Evolutionary conservation across 1,139 yeast genomes (phyloP), one percentile per base, ranked within the genome.

Genomic region (Suhomyces choctaworum): DNA sequence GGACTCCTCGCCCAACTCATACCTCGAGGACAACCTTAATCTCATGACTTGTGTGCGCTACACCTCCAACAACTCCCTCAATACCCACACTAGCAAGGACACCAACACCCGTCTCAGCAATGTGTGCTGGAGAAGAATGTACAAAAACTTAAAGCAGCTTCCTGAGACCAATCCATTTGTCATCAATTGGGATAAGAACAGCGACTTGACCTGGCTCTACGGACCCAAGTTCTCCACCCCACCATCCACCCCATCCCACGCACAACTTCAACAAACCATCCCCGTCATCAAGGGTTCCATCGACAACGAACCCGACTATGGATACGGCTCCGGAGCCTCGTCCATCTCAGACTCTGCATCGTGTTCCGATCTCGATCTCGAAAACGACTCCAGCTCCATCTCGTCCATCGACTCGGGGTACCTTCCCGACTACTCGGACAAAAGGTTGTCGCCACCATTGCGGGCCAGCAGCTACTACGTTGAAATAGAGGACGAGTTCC

Each of bases 181-280:
- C 16, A 69, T 70, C 27, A 69, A 70, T 45, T 70, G 76, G 76
- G 62, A 65, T 42, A 70, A 70, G 45, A 57, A 55, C 35, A 63
- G 66, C 40, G 76, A 70, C 42, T 58, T 67, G 32, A 70, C 73
- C 10, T 69, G 74, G 75, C 60, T 70, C 40, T 70, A 63, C 42
- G 76, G 75, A 1, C 76, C 76, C 21, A 63, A 64, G 43, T 58
- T 56, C 29, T 48, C 40, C 19, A 11, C 24, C 20, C 27, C 9
- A 14, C 16, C 27, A 17, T 12, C 29, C 14, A 10, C 24, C 20
- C 10, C 22, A 11, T 16, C 30, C 26, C 12, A 9, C n/a, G n/a
- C n/a, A n/a, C 16, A 16, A 10, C n/a, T 7, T 7, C 28, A 16
- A 11, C 29, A 25, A n/a, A 17, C 20, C 20, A 17, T 17, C 20